Conservation (phyloP, 2,329 filamentous ascomycete species). For the Arthrinium phaeospermum region DNA sequence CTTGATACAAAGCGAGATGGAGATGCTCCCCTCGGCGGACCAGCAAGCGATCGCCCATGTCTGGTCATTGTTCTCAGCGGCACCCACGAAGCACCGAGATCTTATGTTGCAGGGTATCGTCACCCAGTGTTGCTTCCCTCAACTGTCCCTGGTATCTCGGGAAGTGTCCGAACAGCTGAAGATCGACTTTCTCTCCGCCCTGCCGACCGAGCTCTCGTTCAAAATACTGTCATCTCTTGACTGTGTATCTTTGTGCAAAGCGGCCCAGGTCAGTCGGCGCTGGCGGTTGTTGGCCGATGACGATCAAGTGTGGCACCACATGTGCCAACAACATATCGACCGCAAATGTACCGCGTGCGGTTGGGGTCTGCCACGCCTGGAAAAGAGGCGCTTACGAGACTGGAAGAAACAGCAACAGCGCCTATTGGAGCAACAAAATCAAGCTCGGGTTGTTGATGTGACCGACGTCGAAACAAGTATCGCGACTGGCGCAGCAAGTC, state of each 20-base stretch:
- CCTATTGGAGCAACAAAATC: conserved; percentile 41
- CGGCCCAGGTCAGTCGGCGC: conserved; percentile 86
- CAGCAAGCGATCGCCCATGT: conserved; percentile 96
- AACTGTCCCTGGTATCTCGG: conserved; percentile 89
- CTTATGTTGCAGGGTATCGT: conserved; percentile 97
- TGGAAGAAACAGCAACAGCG: conserved; percentile 86
- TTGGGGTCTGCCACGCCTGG: conserved; percentile 89
- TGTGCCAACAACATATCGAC: conserved; percentile 92
- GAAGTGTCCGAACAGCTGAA: conserved; percentile 94
- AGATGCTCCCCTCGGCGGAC: conserved; percentile 80
- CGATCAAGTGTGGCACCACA: conserved; percentile 96
- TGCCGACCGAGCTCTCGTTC: conserved; percentile 89
- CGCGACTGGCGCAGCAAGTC: conserved; percentile 20
- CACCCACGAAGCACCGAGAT: conserved; percentile 90
- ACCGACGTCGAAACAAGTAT: conserved; percentile 19
- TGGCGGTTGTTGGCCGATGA: conserved; percentile 95
- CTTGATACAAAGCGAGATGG: conserved; percentile 87
- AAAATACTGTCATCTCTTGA: conserved; percentile 94
- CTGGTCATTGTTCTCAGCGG: conserved; percentile 97
- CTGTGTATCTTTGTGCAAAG: conserved; percentile 92
- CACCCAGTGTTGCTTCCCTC: conserved; percentile 95
- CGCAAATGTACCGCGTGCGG: conserved; percentile 89
- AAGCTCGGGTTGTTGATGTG: conserved; percentile 27
- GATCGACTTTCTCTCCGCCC: conserved; percentile 91
- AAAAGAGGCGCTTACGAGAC: conserved; percentile 84